Base-by-base conservation (phyloP, 305 asterid species). In the Rubia balearica region DNA sequence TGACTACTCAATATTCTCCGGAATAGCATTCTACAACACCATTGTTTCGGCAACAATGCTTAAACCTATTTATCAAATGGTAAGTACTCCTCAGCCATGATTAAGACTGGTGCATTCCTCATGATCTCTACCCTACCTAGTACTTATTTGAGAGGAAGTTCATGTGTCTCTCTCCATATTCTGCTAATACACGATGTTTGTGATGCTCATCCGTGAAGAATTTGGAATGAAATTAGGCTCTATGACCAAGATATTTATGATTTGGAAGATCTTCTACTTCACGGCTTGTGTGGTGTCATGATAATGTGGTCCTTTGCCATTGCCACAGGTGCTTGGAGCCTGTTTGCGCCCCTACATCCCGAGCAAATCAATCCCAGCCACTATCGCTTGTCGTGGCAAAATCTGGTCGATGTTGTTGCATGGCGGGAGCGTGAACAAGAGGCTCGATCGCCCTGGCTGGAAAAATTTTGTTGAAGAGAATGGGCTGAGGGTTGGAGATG, bases 401-500 rank as follows among this genome's bases (percentile, higher is more conserved):
- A 71, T 59, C n/a, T 78, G 82, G 82, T 42, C 67, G 33, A 48
- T 60, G 66, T 40, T 17, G 22, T 66, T 67, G 41, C 40, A 8
- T 3, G 79, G 76, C 36, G 61, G 64, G 21, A 53, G 12, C 7
- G 17, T 0, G 33, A 27, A 19, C 36, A 69, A 64, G 61, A 42
- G 60, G 71, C 61, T 78, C 12, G 66, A 63, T 2, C 6, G 12
- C 7, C 27, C 22, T 8, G 21, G 41, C n/a, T 76, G 83, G 83
- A 73, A 41, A 40, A 13, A 4, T 19, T 76, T 80, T 57, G 71
- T 55, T 51, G 27, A 9, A 5, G 72, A 61, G 6, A 76, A 61
- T 49, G 42, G 71, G 14, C 33, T 80, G 38, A 68, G 48, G 33
- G 5, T 24, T 2, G 81, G 76, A 65, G 81, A 80, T 61, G 76